phyloP scores from a whole-genome alignment of 345 rosid genomes.

The Camelina sativa region DNA sequence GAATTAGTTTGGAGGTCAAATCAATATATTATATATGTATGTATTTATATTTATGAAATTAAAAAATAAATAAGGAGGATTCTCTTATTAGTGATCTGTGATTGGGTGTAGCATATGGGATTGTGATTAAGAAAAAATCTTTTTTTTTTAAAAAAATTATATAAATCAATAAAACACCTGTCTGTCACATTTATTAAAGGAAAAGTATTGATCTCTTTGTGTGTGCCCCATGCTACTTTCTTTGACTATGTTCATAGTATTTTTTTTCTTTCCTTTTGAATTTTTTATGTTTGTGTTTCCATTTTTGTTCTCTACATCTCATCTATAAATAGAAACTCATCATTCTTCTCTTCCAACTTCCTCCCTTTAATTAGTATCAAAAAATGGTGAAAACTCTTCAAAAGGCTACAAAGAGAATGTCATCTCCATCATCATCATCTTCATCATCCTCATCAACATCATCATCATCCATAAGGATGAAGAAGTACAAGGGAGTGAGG shows the following conservation, averaged over 20 bases:
- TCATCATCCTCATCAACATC: slow-evolving; percentile 40
- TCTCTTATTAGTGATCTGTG: slow-evolving; percentile 35
- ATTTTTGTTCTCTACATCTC: slow-evolving; percentile 39
- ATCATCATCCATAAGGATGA: slow-evolving; percentile 47
- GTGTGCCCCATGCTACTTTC: slow-evolving; percentile 44
- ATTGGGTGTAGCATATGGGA: slow-evolving; percentile 43
- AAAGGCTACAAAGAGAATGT: slow-evolving; percentile 47
- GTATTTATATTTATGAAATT: slow-evolving; percentile 1
- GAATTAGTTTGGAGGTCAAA: slow-evolving; percentile 20
- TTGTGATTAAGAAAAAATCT: slow-evolving; percentile 21
- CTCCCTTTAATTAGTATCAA: slow-evolving; percentile 22
- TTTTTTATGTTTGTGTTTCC: slow-evolving; percentile 26
- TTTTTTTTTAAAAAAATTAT: background rate
- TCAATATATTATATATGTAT: slow-evolving; percentile 7
- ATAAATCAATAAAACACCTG: slow-evolving; percentile 17
- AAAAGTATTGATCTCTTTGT: slow-evolving; percentile 34
- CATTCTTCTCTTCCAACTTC: slow-evolving; percentile 30
- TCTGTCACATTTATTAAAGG: slow-evolving; percentile 25
- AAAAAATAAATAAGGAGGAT: background rate
- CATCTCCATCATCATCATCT: slow-evolving; percentile 38
- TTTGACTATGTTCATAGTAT: slow-evolving; percentile 42
- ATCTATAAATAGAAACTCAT: slow-evolving; percentile 43
- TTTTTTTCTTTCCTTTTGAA: background rate
- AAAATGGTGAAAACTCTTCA: slow-evolving; percentile 68
- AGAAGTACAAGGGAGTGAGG: slow-evolving; percentile 93